Conservation (phyloP, 2,329 filamentous ascomycete genomes). For the Paraconiothyrium brasiliense region DNA sequence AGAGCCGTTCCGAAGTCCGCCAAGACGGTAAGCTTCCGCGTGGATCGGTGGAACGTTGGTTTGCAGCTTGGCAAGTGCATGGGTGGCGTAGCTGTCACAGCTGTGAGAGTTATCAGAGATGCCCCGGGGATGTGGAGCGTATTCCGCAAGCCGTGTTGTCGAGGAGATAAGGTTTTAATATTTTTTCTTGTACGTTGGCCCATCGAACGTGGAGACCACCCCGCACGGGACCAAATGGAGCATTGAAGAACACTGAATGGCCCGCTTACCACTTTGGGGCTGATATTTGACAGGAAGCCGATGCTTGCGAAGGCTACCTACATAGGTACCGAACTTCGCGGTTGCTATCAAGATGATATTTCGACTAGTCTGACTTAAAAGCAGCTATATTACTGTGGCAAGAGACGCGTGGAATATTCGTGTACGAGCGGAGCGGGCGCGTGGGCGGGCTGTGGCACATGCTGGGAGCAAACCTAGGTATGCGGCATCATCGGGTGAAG, state of each 20-base stretch:
- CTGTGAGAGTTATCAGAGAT: background rate
- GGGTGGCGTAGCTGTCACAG: background rate
- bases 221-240: background rate
- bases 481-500: too few species aligned
- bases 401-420: background rate
- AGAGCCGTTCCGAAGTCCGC: background rate
- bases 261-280: too few species aligned
- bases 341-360: background rate
- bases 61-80: background rate
- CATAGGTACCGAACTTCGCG: background rate
- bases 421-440: background rate
- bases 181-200: background rate
- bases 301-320: background rate
- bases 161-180: background rate
- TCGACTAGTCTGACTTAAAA: background rate
- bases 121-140: constrained; percentile 4
- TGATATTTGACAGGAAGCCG: background rate
- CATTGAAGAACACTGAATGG: background rate
- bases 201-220: background rate
- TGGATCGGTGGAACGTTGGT: background rate
- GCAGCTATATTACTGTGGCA: background rate
- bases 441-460: background rate
- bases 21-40: background rate
- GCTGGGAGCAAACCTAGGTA: too few species aligned
- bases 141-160: background rate